Evolutionary conservation across 331 rosid species (phyloP).

Genomic region (Telfairia occidentalis): DNA sequence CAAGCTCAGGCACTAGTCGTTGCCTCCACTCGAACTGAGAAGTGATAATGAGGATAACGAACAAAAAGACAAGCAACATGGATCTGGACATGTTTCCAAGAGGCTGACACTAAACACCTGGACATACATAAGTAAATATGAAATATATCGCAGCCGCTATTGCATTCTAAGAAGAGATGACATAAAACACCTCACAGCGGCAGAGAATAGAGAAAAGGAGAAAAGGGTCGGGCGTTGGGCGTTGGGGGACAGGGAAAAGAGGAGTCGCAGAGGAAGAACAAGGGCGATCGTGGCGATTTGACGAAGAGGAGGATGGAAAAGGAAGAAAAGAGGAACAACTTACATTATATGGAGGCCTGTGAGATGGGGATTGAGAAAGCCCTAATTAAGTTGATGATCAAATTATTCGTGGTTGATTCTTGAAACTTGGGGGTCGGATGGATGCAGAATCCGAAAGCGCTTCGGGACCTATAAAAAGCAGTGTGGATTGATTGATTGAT

Average conservation of each 20-base stretch:
- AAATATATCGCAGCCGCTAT: neutral
- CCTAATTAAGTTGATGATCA: conserved; percentile 42
- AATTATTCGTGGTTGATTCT: neutral
- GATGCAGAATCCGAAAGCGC: neutral
- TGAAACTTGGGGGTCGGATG: neutral
- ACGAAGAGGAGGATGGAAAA: neutral
- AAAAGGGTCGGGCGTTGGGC: too few relatives aligned
- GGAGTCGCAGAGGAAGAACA: too few relatives aligned
- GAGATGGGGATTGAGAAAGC: conserved; percentile 23
- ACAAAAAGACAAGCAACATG: conserved; percentile 63
- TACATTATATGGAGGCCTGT: conserved; percentile 23
- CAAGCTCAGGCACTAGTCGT: conserved; percentile 57
- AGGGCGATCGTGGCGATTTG: too few relatives aligned
- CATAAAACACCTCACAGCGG: too few relatives aligned
- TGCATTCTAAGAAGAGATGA: neutral
- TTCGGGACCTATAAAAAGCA: neutral
- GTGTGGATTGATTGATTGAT: neutral
- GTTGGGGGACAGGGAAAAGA: too few relatives aligned
- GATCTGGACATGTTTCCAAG: conserved; percentile 65
- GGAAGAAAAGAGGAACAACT: conserved; percentile 19
- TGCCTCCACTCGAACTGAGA: conserved; percentile 89
- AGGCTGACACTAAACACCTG: conserved; percentile 35
- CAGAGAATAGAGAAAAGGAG: too few relatives aligned
- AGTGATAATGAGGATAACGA: conserved; percentile 66
- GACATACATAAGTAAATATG: neutral